Percentiles rank a stretch among this genome's conserved stretches.
phyloP scores from a whole-genome alignment of 345 rosid genomes.

The Psidium guajava region DNA sequence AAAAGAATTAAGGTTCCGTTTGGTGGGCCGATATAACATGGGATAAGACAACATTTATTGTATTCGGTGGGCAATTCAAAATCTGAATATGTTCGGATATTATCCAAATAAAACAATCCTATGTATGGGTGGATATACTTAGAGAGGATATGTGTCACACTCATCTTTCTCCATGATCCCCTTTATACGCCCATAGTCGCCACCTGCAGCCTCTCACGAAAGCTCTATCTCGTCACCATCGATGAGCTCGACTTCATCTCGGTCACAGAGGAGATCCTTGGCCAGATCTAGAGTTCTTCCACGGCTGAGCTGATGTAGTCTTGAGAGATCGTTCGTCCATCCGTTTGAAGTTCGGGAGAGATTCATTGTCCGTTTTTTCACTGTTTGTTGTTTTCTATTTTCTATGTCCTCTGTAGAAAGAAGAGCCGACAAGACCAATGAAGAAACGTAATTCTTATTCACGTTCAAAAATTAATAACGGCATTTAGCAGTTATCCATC shows the following conservation, averaged over 20 bases:
- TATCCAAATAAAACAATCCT: background rate
- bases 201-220: fast-evolving
- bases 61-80: background rate
- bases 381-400: too few relatives aligned
- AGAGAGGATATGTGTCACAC: background rate
- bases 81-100: fast-evolving
- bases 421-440: too few relatives aligned
- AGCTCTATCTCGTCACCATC: background rate
- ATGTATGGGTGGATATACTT: background rate
- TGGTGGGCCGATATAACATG: background rate
- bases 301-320: background rate
- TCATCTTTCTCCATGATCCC: background rate
- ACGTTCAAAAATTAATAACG: too few relatives aligned
- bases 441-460: too few relatives aligned
- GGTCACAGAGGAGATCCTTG: background rate
- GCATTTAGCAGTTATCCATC: too few relatives aligned
- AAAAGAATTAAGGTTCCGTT: background rate
- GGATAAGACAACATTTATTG: background rate
- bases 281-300: background rate
- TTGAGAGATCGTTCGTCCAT: too few relatives aligned
- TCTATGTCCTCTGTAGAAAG: too few relatives aligned
- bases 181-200: background rate
- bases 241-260: background rate
- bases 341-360: too few relatives aligned
- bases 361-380: too few relatives aligned